Conservation (phyloP, 805 yeast species). For the Limtongia smithiae region DNA sequence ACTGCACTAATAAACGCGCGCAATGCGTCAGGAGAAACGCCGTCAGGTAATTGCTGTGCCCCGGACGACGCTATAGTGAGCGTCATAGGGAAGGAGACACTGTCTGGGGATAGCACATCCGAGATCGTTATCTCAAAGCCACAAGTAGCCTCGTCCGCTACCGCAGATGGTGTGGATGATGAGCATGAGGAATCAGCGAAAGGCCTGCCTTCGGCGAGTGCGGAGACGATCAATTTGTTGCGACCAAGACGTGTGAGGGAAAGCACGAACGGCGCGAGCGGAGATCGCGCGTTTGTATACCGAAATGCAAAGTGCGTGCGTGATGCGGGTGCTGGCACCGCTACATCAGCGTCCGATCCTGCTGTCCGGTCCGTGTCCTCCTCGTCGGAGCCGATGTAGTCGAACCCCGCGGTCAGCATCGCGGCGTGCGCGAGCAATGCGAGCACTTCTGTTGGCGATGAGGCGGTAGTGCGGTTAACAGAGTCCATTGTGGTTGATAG, state of each 20-base stretch:
- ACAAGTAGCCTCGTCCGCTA: constrained; percentile 16
- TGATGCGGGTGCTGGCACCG: constrained; percentile 1
- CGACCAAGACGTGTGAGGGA: constrained; percentile 18
- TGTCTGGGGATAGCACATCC: constrained; percentile 4
- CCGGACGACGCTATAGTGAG: neutral
- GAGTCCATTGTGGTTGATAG: too few species aligned
- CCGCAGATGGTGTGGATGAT: too few species aligned
- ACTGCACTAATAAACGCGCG: constrained; percentile 9
- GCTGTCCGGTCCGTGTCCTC: neutral
- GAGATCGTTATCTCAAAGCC: constrained; percentile 12
- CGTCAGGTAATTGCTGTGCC: neutral
- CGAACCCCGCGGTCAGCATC: constrained; percentile 23
- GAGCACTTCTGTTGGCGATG: constrained; percentile 8
- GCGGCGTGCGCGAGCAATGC: constrained; percentile 16
- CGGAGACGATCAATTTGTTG: constrained; percentile 16
- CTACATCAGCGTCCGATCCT: neutral
- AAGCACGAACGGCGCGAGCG: constrained; percentile 16
- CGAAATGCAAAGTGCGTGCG: constrained; percentile 13
- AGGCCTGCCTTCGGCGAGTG: constrained; percentile 14
- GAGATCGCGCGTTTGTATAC: constrained; percentile 16
- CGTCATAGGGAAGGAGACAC: constrained; percentile 2
- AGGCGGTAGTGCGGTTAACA: too few species aligned
- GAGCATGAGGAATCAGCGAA: too few species aligned
- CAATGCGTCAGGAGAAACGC: constrained; percentile 1
- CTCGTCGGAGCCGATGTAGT: constrained; percentile 10